Conservation (phyloP, 495 filamentous ascomycete species). For the Hyphodiscus hymeniophilus region DNA sequence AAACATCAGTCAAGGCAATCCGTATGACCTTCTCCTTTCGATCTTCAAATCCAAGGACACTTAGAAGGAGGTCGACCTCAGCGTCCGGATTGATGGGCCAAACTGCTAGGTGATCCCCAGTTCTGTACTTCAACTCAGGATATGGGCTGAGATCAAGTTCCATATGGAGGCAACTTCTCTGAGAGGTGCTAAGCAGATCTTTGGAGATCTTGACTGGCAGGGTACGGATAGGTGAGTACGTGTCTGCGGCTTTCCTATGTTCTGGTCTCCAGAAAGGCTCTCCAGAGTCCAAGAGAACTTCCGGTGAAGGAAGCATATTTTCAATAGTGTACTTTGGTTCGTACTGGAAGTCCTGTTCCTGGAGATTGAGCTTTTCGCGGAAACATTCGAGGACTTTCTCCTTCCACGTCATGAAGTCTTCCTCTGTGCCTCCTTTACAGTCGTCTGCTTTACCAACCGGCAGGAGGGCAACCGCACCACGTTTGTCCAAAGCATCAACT, state of each 20-base stretch:
- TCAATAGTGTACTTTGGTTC: slow-evolving; percentile 31
- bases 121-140: slow-evolving; percentile 19
- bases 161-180: slow-evolving; percentile 15
- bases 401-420: slow-evolving; percentile 21
- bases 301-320: too few relatives aligned
- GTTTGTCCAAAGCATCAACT: not conserved
- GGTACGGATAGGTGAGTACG: slow-evolving; percentile 29
- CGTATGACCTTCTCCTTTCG: slow-evolving; percentile 22
- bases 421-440: slow-evolving; percentile 12
- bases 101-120: slow-evolving; percentile 18
- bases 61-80: slow-evolving; percentile 9
- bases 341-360: slow-evolving; percentile 31
- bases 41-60: slow-evolving; percentile 1
- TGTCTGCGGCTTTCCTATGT: slow-evolving; percentile 24
- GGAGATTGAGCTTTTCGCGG: slow-evolving; percentile 26
- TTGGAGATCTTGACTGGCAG: slow-evolving; percentile 28
- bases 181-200: slow-evolving; percentile 3
- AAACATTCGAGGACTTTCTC: slow-evolving; percentile 32
- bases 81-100: slow-evolving; percentile 13
- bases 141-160: slow-evolving; percentile 9
- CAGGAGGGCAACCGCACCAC: slow-evolving; percentile 5
- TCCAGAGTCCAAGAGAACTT: slow-evolving; percentile 32
- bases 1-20: slow-evolving; percentile 9
- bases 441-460: slow-evolving; percentile 15
- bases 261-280: slow-evolving; percentile 26